Percentiles rank a stretch among this genome's conserved stretches.
These are phyloP conservation scores for Xylaria polymorpha DNA, from an alignment of 2,329 filamentous ascomycete genomes.

Conservation along the genomic window DNA sequence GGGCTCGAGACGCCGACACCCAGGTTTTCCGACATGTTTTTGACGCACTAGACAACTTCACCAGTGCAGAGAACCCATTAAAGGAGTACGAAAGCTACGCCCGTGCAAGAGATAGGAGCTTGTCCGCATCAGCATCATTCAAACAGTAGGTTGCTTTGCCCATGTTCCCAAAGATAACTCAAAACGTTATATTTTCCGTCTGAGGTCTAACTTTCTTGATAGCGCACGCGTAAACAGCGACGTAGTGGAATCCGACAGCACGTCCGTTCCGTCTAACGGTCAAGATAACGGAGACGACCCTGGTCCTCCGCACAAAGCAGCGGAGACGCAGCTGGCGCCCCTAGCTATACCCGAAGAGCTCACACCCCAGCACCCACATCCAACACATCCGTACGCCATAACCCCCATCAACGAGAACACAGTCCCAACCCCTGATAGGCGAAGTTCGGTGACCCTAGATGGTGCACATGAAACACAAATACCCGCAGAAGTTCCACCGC, in stretches of 20 bases:
- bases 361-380: constrained; percentile 33
- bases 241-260: constrained; percentile 47
- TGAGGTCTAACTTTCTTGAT: constrained; percentile 7
- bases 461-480: constrained; percentile 32
- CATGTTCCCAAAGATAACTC: background rate
- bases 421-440: constrained; percentile 36
- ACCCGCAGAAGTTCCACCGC: constrained; percentile 9
- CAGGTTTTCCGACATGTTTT: constrained; percentile 94
- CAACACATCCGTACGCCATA: constrained; percentile 38
- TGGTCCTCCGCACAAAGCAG: constrained; percentile 43
- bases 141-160: constrained; percentile 46
- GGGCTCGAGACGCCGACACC: constrained; percentile 85
- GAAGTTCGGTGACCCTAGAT: constrained; percentile 35
- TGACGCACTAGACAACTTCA: constrained; percentile 82
- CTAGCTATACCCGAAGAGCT: constrained; percentile 25
- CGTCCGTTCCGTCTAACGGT: constrained; percentile 44
- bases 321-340: constrained; percentile 41
- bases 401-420: constrained; percentile 40
- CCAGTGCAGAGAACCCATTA: constrained; percentile 65
- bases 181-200: background rate
- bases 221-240: constrained; percentile 47
- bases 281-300: constrained; percentile 38
- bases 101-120: constrained; percentile 62
- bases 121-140: constrained; percentile 53
- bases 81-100: constrained; percentile 71